These are phyloP conservation scores for Ophiostoma himal-ulmi DNA, from an alignment of 2,329 filamentous ascomycete species.

Conservation along the genomic window DNA sequence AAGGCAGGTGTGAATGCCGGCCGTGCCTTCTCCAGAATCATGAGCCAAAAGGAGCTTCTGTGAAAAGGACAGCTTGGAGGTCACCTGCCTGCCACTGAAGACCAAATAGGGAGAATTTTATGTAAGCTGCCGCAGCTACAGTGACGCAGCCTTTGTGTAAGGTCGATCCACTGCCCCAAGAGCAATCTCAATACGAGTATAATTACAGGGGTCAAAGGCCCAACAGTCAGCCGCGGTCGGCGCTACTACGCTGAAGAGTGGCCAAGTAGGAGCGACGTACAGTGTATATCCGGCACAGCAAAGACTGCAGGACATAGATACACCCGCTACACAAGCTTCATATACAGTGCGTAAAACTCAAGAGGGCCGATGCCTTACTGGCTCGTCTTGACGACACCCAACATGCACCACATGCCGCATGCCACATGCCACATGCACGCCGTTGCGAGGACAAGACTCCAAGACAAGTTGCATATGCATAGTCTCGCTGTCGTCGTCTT, in stretches of 20 bases:
- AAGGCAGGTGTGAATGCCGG: not conserved
- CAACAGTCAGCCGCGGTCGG: not conserved
- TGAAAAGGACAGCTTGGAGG: slow-evolving; percentile 4
- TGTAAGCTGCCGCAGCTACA: not conserved
- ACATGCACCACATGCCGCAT: not conserved
- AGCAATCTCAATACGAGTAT: not conserved
- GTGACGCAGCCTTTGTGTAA: not conserved
- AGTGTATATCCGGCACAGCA: not conserved
- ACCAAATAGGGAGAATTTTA: not conserved
- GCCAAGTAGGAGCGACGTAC: not conserved
- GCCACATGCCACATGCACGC: not conserved
- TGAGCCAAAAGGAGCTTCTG: not conserved
- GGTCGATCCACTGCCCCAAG: not conserved
- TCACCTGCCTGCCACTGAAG: not conserved
- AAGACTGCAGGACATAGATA: not conserved
- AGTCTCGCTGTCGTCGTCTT: not conserved
- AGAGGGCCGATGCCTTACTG: slow-evolving; percentile 1
- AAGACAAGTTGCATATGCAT: not conserved
- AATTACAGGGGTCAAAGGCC: not conserved
- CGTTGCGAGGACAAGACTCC: not conserved
- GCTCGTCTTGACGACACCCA: not conserved
- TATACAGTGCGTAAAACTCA: not conserved
- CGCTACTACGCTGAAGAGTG: not conserved
- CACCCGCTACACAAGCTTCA: not conserved
- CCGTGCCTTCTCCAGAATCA: not conserved